These are phyloP conservation scores for Umbelopsis ramanniana DNA, from an alignment of 192 early-diverging fungal species.

Conservation along the genomic window DNA sequence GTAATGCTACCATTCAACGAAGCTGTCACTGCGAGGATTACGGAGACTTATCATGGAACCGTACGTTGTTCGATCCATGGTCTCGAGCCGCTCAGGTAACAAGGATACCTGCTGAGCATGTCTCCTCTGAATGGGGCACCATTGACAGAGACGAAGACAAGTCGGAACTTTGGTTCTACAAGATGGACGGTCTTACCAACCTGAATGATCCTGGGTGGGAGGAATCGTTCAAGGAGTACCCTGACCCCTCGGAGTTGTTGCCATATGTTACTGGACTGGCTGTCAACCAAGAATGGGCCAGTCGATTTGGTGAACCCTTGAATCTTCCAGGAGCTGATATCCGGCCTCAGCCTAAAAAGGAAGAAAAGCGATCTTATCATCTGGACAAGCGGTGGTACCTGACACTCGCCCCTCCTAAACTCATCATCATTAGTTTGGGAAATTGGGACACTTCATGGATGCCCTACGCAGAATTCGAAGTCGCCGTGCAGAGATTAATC, in stretches of 20 bases:
- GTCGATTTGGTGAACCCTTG: conserved; percentile 3
- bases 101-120: background rate
- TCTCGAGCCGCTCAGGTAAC: conserved; percentile 12
- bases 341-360: background rate
- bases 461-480: conserved; percentile 33
- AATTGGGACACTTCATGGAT: conserved; percentile 58
- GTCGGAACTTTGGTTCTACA: conserved; percentile 30
- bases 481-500: conserved; percentile 34
- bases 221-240: conserved; percentile 22
- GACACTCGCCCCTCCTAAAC: conserved; percentile 17
- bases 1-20: background rate
- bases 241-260: background rate
- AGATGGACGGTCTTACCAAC: conserved; percentile 53
- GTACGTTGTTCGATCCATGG: conserved; percentile 31
- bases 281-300: background rate
- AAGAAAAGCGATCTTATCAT: background rate
- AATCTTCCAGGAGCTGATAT: background rate
- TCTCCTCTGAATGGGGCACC: background rate
- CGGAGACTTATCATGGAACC: conserved; percentile 36
- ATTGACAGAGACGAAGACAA: background rate
- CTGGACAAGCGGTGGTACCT: conserved; percentile 3
- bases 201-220: conserved; percentile 45
- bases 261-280: background rate
- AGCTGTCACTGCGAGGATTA: conserved; percentile 55
- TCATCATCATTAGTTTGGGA: conserved; percentile 46